Percentiles rank a stretch among this genome's conserved stretches.
phyloP scores from a whole-genome alignment of 2,329 filamentous ascomycete species.

The Acrodontium crateriforme region DNA sequence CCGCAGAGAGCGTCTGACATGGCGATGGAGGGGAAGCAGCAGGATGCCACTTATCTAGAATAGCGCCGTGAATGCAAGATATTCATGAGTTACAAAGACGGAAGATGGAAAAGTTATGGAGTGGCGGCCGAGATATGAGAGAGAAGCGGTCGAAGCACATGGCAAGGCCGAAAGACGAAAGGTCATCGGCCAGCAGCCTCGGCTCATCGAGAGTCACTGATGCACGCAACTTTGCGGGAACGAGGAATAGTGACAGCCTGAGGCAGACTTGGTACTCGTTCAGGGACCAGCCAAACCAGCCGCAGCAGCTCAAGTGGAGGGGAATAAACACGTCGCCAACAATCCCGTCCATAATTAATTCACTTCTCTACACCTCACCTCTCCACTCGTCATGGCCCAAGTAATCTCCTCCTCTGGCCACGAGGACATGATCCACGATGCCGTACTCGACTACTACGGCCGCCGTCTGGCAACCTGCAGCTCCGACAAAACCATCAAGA shows the following conservation, averaged over 20 bases:
- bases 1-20: constrained; percentile 61
- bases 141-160: constrained; percentile 3
- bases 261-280: too few species aligned
- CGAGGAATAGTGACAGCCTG: too few species aligned
- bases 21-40: too few species aligned
- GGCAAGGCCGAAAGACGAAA: constrained; percentile 3
- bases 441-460: constrained; percentile 96
- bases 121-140: not conserved
- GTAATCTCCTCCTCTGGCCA: constrained; percentile 77
- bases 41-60: too few species aligned
- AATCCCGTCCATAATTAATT: not conserved
- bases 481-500: constrained; percentile 97
- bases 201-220: too few species aligned
- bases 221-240: too few species aligned
- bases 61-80: constrained; percentile 12
- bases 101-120: constrained; percentile 1
- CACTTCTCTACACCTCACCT: constrained; percentile 5
- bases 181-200: constrained; percentile 1
- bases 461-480: constrained; percentile 92
- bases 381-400: constrained; percentile 43
- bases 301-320: not conserved
- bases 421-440: constrained; percentile 99
- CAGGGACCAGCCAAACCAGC: too few species aligned
- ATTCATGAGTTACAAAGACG: constrained; percentile 2
- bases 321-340: not conserved